phyloP scores from a whole-genome alignment of 2,329 filamentous ascomycete species.

The Tetracladium maxilliforme region DNA sequence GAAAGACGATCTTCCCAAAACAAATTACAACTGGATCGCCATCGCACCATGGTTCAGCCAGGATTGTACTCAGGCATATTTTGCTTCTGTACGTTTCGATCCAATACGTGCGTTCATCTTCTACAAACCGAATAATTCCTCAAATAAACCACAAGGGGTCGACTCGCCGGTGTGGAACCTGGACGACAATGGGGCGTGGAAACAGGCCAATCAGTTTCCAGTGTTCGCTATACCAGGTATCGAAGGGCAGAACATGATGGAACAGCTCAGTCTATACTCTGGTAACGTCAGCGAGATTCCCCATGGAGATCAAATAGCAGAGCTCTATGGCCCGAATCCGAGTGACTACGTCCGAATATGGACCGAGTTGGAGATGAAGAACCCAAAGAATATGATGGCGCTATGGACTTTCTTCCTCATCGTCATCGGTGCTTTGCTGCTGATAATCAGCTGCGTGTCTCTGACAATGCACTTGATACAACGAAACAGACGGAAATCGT shows the following conservation, averaged over 20 bases:
- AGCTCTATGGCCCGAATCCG: slow-evolving; percentile 36
- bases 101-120: slow-evolving; percentile 49
- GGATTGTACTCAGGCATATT: slow-evolving; percentile 59
- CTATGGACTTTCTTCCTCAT: slow-evolving; percentile 70
- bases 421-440: slow-evolving; percentile 56
- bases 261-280: slow-evolving; percentile 61
- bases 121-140: slow-evolving; percentile 40
- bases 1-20: slow-evolving; percentile 49
- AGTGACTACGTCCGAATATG: slow-evolving; percentile 46
- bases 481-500: slow-evolving; percentile 47
- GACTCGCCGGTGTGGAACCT: slow-evolving; percentile 57
- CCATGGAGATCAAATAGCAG: slow-evolving; percentile 37
- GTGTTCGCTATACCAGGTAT: slow-evolving; percentile 67
- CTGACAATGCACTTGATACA: slow-evolving; percentile 66
- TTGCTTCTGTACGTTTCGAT: slow-evolving; percentile 43
- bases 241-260: slow-evolving; percentile 54
- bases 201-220: slow-evolving; percentile 54
- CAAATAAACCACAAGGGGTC: slow-evolving; percentile 47
- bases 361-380: slow-evolving; percentile 34
- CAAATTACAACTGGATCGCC: slow-evolving; percentile 62
- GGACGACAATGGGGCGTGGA: slow-evolving; percentile 58
- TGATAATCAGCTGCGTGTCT: slow-evolving; percentile 53
- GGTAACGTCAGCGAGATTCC: slow-evolving; percentile 53
- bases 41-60: slow-evolving; percentile 74
- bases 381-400: slow-evolving; percentile 38